phyloP scores from a whole-genome alignment of 2,329 filamentous ascomycete genomes.

The Diaporthe citriasiana region DNA sequence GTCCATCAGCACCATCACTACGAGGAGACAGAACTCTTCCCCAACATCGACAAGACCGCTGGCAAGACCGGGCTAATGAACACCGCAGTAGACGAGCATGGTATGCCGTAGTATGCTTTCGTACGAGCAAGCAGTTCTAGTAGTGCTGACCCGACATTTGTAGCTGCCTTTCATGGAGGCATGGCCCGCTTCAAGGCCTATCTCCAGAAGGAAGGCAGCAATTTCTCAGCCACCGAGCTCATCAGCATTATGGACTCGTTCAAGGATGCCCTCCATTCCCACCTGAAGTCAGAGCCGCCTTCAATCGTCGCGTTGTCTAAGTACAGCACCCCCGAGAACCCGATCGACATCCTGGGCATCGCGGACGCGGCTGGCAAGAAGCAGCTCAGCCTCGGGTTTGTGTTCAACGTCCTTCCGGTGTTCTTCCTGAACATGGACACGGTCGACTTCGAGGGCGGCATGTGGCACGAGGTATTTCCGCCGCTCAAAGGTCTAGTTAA shows the following conservation, averaged over 20 bases:
- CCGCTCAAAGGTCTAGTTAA: conserved; percentile 38
- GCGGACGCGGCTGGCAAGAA: conserved; percentile 46
- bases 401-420: conserved; percentile 46
- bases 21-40: conserved; percentile 45
- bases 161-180: conserved; percentile 1
- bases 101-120: not conserved
- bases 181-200: conserved; percentile 6
- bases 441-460: conserved; percentile 44
- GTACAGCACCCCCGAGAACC: conserved; percentile 44
- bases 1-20: conserved; percentile 45
- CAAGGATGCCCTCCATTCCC: conserved; percentile 42
- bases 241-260: conserved; percentile 45
- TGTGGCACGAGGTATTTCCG: conserved; percentile 47
- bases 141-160: not conserved
- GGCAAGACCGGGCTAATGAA: conserved; percentile 44
- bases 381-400: conserved; percentile 42
- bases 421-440: conserved; percentile 48
- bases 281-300: conserved; percentile 45
- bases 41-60: conserved; percentile 44
- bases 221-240: conserved; percentile 37
- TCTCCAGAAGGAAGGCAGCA: conserved; percentile 14
- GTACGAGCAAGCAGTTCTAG: not conserved
- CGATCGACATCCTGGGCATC: conserved; percentile 46
- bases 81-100: conserved; percentile 11
- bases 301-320: conserved; percentile 44